A percentile compares a stretch with the other conserved stretches of the same genome.
Conservation (phyloP, 2,329 filamentous ascomycete genomes). For the Colletotrichum sp. region DNA sequence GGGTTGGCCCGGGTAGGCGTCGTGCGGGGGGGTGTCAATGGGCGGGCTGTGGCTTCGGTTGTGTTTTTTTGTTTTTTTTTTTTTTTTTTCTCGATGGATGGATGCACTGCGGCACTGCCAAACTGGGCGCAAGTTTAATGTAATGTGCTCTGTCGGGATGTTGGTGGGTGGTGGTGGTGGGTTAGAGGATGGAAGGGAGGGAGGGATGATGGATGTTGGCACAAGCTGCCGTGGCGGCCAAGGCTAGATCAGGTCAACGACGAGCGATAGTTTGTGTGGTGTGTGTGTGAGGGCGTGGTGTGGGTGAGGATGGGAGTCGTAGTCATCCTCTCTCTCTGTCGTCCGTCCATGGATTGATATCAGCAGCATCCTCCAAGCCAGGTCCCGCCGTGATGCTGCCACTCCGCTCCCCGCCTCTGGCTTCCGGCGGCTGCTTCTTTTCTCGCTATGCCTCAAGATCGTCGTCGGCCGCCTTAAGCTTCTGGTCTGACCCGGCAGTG, state of each 20-base stretch:
- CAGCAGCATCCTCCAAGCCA: neutral
- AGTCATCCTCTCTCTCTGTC: neutral
- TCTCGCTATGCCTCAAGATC: neutral
- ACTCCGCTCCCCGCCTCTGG: neutral
- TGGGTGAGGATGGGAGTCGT: neutral
- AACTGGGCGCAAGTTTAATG: neutral
- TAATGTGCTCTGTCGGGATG: neutral
- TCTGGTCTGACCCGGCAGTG: slow-evolving; percentile 10
- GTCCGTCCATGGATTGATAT: neutral
- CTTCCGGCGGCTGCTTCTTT: neutral
- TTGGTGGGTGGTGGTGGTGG: neutral
- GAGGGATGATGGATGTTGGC: neutral
- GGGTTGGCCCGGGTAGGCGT: no score
- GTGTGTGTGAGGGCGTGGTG: neutral
- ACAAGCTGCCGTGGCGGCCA: neutral
- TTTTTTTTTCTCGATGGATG: neutral
- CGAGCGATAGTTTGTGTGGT: neutral
- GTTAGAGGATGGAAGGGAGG: neutral
- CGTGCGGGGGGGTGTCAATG: no score
- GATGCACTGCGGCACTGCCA: slow-evolving; percentile 1
- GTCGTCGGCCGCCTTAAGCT: neutral
- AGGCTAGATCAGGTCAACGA: neutral
- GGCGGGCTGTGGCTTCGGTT: no score
- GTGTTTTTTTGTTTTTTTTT: no score
- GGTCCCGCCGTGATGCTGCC: neutral